A percentile compares a stretch with the other conserved stretches of the same genome.
These are phyloP conservation scores for Catharanthus roseus DNA, from an alignment of 257 asterid species.

Conservation along the genomic window DNA sequence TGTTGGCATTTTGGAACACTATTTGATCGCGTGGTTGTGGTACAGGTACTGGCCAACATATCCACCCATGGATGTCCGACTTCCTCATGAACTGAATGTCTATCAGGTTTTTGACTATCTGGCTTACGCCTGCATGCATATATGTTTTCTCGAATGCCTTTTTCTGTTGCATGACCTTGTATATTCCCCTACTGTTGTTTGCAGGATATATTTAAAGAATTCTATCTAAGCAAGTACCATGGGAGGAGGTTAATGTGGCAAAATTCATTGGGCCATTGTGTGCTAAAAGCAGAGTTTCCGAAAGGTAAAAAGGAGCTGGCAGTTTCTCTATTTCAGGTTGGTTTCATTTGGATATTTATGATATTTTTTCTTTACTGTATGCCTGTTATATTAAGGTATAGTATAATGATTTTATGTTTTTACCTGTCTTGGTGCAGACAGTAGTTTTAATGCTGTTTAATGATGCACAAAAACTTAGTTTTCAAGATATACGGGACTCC, in stretches of 20 bases:
- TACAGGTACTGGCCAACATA: conserved; percentile 99
- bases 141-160: not conserved
- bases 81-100: conserved; percentile 91
- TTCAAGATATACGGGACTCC: conserved; percentile 89
- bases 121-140: conserved; percentile 12
- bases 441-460: conserved; percentile 92
- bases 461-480: conserved; percentile 77
- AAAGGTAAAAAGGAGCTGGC: conserved; percentile 97
- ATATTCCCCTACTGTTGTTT: not conserved
- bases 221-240: conserved; percentile 84
- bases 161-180: not conserved
- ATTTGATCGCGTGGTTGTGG: conserved; percentile 14
- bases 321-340: conserved; percentile 94
- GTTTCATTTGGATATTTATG: conserved; percentile 20
- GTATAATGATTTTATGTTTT: conserved; percentile 9
- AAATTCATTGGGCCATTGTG: conserved; percentile 92
- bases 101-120: conserved; percentile 62
- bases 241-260: conserved; percentile 99
- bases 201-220: conserved; percentile 96
- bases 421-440: conserved; percentile 44
- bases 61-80: conserved; percentile 97
- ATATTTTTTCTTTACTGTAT: not conserved
- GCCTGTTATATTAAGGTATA: not conserved
- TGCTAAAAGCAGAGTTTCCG: conserved; percentile 77
- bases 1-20: not conserved